Evolutionary conservation across 768 basidiomycete genomes (phyloP).

Genomic region (Termitomyces sp.): DNA sequence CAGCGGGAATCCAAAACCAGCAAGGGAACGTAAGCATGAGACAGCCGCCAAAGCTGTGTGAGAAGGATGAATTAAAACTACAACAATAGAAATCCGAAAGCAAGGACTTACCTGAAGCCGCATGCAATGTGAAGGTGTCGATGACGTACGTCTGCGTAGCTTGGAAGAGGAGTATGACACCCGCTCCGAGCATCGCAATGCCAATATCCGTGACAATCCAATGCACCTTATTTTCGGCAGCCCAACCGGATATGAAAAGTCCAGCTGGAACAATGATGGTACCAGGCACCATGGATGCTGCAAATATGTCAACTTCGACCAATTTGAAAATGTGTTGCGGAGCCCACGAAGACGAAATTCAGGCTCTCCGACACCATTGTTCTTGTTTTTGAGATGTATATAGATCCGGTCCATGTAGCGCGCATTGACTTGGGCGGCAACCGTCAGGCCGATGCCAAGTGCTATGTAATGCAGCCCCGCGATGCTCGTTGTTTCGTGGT

Average conservation of each 20-base stretch:
- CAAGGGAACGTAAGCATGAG: constrained; percentile 54
- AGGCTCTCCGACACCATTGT: constrained; percentile 40
- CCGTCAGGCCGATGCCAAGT: constrained; percentile 55
- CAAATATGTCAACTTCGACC: background rate
- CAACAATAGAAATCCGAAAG: background rate
- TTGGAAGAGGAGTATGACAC: constrained; percentile 56
- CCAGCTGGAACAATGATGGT: constrained; percentile 60
- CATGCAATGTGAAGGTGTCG: constrained; percentile 59
- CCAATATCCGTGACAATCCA: constrained; percentile 75
- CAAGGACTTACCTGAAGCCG: constrained; percentile 48
- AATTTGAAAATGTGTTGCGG: background rate
- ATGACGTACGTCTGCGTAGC: constrained; percentile 63
- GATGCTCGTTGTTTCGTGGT: constrained; percentile 50
- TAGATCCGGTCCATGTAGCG: constrained; percentile 52
- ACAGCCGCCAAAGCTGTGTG: constrained; percentile 56
- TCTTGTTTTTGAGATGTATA: constrained; percentile 40
- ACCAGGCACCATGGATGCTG: constrained; percentile 57
- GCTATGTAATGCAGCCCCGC: constrained; percentile 68
- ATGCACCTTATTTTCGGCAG: constrained; percentile 45
- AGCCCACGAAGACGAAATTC: constrained; percentile 45
- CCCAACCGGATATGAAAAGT: constrained; percentile 67
- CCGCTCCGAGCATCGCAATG: constrained; percentile 48
- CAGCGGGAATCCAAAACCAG: constrained; percentile 75
- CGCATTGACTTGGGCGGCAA: constrained; percentile 50
- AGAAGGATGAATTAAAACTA: background rate